Evolutionary conservation across 768 basidiomycete genomes (phyloP).

Genomic region (Daedalea quercina): DNA sequence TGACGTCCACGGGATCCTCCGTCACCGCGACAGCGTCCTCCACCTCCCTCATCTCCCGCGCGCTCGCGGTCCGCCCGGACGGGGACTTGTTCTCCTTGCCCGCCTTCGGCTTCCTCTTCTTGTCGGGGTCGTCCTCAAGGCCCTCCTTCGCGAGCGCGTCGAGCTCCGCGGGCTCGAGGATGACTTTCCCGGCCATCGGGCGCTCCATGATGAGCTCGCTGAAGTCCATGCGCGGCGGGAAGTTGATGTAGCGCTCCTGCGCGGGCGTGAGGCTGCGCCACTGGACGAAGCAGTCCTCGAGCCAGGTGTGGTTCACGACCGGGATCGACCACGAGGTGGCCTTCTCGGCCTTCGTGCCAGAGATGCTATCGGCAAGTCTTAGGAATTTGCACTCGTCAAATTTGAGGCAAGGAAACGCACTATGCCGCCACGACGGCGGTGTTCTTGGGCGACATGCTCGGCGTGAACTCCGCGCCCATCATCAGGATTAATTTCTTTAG

Average conservation of each 20-base stretch:
- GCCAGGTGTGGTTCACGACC: slow-evolving; percentile 84
- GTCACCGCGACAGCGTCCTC: slow-evolving; percentile 17
- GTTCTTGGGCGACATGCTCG: slow-evolving; percentile 72
- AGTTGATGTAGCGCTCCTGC: slow-evolving; percentile 60
- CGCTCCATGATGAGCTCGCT: slow-evolving; percentile 32
- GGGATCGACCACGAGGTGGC: slow-evolving; percentile 79
- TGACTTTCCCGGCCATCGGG: slow-evolving; percentile 16
- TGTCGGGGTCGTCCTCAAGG: slow-evolving; percentile 5
- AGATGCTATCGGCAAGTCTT: slow-evolving; percentile 8
- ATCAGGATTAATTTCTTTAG: slow-evolving; percentile 73
- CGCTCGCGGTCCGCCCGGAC: slow-evolving; percentile 15
- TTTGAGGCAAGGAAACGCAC: slow-evolving; percentile 37
- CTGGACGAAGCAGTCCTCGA: slow-evolving; percentile 82
- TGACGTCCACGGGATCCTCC: slow-evolving; percentile 11
- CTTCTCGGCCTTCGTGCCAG: slow-evolving; percentile 54
- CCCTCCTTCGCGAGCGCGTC: slow-evolving; percentile 17
- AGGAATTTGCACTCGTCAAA: neutral
- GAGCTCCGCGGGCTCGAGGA: slow-evolving; percentile 22
- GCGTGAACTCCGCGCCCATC: slow-evolving; percentile 77
- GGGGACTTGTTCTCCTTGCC: neutral
- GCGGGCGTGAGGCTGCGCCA: slow-evolving; percentile 70
- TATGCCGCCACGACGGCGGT: slow-evolving; percentile 80
- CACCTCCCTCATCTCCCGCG: slow-evolving; percentile 20
- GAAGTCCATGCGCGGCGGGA: slow-evolving; percentile 66
- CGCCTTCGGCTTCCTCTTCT: neutral